These are phyloP conservation scores for Leptographium wingfieldii DNA, from an alignment of 2,329 filamentous ascomycete genomes.

Conservation along the genomic window DNA sequence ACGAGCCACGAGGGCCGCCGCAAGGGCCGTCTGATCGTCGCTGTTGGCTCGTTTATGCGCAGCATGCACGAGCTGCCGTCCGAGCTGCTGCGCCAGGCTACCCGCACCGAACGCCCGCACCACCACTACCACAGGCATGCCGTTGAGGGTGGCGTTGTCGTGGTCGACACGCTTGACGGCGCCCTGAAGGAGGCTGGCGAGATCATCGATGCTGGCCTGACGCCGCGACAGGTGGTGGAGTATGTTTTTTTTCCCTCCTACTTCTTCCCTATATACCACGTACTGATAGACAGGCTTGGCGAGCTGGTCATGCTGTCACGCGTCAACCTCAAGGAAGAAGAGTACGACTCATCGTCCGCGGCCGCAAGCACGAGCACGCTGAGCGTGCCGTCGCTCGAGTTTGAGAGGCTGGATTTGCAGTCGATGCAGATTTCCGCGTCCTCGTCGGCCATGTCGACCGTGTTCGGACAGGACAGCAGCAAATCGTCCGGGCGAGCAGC, in stretches of 20 bases:
- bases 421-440: slow-evolving; percentile 4
- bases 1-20: slow-evolving; percentile 57
- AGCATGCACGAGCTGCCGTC: slow-evolving; percentile 76
- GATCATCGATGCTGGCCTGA: slow-evolving; percentile 64
- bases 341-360: slow-evolving; percentile 16
- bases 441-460: slow-evolving; percentile 27
- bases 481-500: slow-evolving; percentile 12
- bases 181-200: slow-evolving; percentile 78
- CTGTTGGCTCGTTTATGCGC: slow-evolving; percentile 55
- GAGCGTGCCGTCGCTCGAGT: slow-evolving; percentile 2
- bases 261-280: background rate
- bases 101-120: slow-evolving; percentile 22
- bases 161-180: slow-evolving; percentile 67
- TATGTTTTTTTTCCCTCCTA: slow-evolving; percentile 20
- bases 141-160: slow-evolving; percentile 49
- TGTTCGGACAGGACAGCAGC: slow-evolving; percentile 17
- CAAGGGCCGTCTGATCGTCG: slow-evolving; percentile 60
- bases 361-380: slow-evolving; percentile 2
- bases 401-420: slow-evolving; percentile 9
- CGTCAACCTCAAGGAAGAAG: slow-evolving; percentile 27
- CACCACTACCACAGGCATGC: slow-evolving; percentile 57
- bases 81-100: slow-evolving; percentile 56
- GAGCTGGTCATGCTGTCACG: slow-evolving; percentile 57
- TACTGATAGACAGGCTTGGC: slow-evolving; percentile 42
- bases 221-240: slow-evolving; percentile 69